Base-by-base conservation (phyloP, 805 yeast species). In the Candida dendrica region DNA sequence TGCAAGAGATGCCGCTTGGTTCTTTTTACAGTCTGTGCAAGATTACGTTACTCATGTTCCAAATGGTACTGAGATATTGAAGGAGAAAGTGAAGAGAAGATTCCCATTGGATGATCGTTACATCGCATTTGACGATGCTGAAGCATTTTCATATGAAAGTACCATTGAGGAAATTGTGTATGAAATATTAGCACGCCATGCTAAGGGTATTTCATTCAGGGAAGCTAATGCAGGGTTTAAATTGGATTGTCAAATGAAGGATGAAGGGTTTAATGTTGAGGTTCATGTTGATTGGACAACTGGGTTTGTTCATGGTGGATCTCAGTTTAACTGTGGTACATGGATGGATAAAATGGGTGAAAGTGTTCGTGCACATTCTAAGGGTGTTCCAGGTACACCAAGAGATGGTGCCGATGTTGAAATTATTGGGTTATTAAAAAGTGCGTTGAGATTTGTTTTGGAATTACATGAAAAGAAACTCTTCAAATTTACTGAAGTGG, bases 301-400 rank as follows among this genome's bases (percentile, higher is more conserved):
- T 11, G 98, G 98, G 1, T 65, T 93, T 26, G 68, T 90, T 4
- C 84, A 79, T 60, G 98, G 98, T 37, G 98, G 98, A 2, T 85
- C 86, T 38, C 95, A 85, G 61, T 77, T 65, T 60, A 91, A 91
- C 59, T 91, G 98, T 67, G 98, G 98, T 18, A 93, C 98, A 0
- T 91, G 98, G 98, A 91, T 90, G 96, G 98, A 91, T 64, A 91
- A 91, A 65, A 91, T 91, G 98, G 98, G 98, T 20, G 98, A 93
- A 65, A 85, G 95, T 55, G 79, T 63, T 30, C 71, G 64, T 42
- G 96, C 98, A 0, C 82, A 84, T 1, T 81, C 79, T 45, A 84
- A 82, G 51, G 98, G 98, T n/a, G 69, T 77, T 30, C 98, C 98
- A 1, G 98, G 98, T 2, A 91, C 98, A 0, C 98, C 98, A 19